These are phyloP conservation scores for Parasitella parasitica DNA, from an alignment of 371 early-diverging fungal genomes.

Conservation along the genomic window DNA sequence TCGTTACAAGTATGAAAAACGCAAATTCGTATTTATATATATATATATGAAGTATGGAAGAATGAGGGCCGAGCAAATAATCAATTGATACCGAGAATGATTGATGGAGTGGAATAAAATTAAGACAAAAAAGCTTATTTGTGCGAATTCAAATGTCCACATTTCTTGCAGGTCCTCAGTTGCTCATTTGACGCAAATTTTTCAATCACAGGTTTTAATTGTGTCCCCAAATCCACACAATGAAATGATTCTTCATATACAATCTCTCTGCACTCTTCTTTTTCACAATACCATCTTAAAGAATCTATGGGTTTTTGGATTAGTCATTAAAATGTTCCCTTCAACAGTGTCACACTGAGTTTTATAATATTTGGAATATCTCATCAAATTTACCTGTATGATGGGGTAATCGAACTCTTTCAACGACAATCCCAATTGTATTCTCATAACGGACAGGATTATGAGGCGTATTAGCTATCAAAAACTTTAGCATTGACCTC, in stretches of 20 bases:
- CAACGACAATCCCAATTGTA: conserved; percentile 94
- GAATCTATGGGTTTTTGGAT: conserved; percentile 50
- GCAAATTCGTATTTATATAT: too few species aligned
- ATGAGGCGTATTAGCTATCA: conserved; percentile 86
- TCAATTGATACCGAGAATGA: too few species aligned
- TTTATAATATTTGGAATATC: neutral
- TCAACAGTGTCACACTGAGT: conserved; percentile 6
- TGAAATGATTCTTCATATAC: conserved; percentile 90
- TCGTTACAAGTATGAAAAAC: too few species aligned
- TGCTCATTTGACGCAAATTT: conserved; percentile 61
- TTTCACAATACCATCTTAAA: conserved; percentile 93
- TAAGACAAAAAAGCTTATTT: conserved; percentile 47
- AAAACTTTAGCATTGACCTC: too few species aligned
- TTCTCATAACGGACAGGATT: conserved; percentile 90
- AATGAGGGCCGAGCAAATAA: too few species aligned
- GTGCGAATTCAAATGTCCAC: conserved; percentile 71
- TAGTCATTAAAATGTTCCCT: conserved; percentile 1
- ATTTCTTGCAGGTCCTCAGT: conserved; percentile 78
- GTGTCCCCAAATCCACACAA: conserved; percentile 86
- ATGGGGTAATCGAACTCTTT: conserved; percentile 77
- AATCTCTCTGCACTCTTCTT: conserved; percentile 64
- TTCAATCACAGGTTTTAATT: conserved; percentile 91
- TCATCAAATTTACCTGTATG: conserved; percentile 61
- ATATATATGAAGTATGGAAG: too few species aligned
- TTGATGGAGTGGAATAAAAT: too few species aligned